Conservation (phyloP, 116 monocot genomes). For the Papilionanthe hybrid region DNA sequence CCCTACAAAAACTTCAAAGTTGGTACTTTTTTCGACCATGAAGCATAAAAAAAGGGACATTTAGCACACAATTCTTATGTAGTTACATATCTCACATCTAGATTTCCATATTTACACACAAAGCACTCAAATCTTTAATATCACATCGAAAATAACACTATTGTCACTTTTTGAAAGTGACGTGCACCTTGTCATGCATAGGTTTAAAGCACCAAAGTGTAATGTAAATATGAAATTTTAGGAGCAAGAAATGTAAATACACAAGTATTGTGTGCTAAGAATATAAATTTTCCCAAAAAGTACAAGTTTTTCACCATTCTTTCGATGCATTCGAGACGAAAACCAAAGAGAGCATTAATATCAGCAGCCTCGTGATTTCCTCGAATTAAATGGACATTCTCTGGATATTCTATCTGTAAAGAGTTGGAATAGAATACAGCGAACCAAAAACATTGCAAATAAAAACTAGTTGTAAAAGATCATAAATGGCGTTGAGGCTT, state of each 20-base stretch:
- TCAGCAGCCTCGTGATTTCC: slow-evolving; percentile 99
- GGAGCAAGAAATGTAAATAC: too few relatives aligned
- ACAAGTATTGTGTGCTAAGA: too few relatives aligned
- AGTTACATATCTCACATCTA: too few relatives aligned
- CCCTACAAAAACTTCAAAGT: slow-evolving; percentile 50
- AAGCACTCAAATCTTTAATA: too few relatives aligned
- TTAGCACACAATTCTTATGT: too few relatives aligned
- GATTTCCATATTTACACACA: too few relatives aligned
- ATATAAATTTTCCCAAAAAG: not conserved
- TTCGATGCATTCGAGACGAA: slow-evolving; percentile 97
- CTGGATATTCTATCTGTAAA: slow-evolving; percentile 68
- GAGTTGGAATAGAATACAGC: not conserved
- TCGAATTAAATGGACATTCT: slow-evolving; percentile 89
- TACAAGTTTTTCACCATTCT: slow-evolving; percentile 76
- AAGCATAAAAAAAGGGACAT: slow-evolving; percentile 2
- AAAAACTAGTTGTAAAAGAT: not conserved
- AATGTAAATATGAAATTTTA: too few relatives aligned
- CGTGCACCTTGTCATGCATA: too few relatives aligned
- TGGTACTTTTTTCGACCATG: not conserved
- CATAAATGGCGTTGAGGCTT: not conserved
- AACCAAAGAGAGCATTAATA: slow-evolving; percentile 98
- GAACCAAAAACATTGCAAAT: not conserved
- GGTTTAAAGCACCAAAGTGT: too few relatives aligned
- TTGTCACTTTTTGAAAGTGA: too few relatives aligned
- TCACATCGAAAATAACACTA: too few relatives aligned